phyloP scores from a whole-genome alignment of 306 rosid species.

The Malus orientalis region DNA sequence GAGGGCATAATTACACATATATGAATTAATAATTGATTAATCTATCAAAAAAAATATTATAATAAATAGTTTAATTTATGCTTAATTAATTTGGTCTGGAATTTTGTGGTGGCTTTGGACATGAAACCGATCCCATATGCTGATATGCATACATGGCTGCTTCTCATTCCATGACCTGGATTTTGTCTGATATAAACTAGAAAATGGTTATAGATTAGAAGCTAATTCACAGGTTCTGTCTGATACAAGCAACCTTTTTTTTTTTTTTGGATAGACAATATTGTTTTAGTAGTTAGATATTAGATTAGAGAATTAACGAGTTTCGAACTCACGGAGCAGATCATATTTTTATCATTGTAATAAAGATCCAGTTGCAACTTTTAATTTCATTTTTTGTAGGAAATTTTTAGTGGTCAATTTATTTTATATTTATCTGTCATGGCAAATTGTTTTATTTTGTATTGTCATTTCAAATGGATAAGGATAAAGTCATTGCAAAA shows the following conservation, averaged over 20 bases:
- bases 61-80: neutral
- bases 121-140: neutral
- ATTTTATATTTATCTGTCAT: neutral
- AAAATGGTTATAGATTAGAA: neutral
- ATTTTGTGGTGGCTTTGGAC: neutral
- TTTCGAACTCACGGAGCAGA: no score
- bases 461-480: neutral
- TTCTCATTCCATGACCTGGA: neutral
- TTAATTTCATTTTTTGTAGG: neutral
- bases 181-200: neutral
- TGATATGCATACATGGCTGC: neutral
- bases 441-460: neutral
- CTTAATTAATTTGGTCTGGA: neutral
- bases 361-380: no score
- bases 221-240: neutral
- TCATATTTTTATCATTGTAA: no score
- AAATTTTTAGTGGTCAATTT: no score
- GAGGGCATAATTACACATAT: neutral
- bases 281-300: no score
- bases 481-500: neutral
- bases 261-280: no score
- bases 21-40: neutral
- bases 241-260: neutral
- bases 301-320: no score
- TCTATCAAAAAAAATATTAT: slow-evolving; percentile 1